Conservation (phyloP, 2,329 filamentous ascomycete genomes). For the Ceratocystis lukuohia region DNA sequence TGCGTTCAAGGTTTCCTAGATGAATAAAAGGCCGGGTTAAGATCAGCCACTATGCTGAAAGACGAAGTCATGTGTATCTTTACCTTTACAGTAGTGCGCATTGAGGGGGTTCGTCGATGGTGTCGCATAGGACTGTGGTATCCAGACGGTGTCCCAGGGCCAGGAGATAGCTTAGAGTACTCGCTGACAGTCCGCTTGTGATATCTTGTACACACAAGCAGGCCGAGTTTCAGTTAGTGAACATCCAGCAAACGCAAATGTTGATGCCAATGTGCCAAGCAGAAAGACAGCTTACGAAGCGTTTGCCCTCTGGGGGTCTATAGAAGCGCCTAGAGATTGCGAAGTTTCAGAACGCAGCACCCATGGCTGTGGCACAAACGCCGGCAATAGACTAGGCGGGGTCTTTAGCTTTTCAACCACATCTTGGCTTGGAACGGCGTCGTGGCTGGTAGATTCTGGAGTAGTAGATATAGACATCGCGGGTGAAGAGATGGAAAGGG, state of each 20-base stretch:
- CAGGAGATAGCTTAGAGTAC: constrained; percentile 17
- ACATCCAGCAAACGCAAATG: neutral
- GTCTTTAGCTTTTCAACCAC: neutral
- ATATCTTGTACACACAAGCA: constrained; percentile 13
- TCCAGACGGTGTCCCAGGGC: constrained; percentile 5
- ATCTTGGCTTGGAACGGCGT: neutral
- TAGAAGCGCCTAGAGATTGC: neutral
- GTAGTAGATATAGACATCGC: neutral
- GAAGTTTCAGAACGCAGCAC: constrained; percentile 11
- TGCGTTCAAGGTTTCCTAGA: constrained; percentile 80
- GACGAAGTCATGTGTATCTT: neutral
- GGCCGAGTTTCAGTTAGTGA: neutral
- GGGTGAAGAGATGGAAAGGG: too few relatives aligned
- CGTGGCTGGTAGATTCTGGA: neutral
- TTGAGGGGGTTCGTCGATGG: constrained; percentile 43
- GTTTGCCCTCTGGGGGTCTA: neutral
- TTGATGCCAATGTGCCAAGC: neutral
- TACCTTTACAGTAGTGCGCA: constrained; percentile 46
- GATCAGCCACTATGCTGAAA: neutral
- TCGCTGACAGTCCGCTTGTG: constrained; percentile 18
- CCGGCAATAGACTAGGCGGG: constrained; percentile 11
- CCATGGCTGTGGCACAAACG: constrained; percentile 9
- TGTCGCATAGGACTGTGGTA: constrained; percentile 40
- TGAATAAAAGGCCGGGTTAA: constrained; percentile 2
- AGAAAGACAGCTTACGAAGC: constrained; percentile 10